Base-by-base conservation (phyloP, 2,329 filamentous ascomycete species). In the Biscogniauxia marginata region DNA sequence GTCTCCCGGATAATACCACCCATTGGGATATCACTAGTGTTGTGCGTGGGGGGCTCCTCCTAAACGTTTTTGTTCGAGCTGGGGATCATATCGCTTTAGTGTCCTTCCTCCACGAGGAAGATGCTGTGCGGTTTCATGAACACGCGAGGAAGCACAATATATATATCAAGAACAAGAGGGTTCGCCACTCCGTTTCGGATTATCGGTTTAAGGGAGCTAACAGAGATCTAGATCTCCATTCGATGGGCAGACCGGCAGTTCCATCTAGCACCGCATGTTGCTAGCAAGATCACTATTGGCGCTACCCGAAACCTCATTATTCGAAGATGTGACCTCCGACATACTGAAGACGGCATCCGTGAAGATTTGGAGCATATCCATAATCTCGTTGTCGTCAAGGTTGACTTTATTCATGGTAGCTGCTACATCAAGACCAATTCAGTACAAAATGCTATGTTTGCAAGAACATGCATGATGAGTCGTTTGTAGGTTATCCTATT, bases 291-390 rank as follows among this genome's bases (percentile, higher is more conserved):
- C 53, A 72, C 73, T 43, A 76, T 72, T 49, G 89, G 90, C 13
- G 88, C 88, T 13, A 89, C 85, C 45, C 85, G 91, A 57, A 95
- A 93, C 65, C 71, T 96, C 39, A 74, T 93, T 19, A 81, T 96
- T 45, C 82, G 82, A 55, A 80, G 81, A 8, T 83, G 82, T 62
- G 77, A 77, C 63, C 75, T 75, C 52, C 80, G 75, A 52, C 75
- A 89, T 62, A 91, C 85, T 0, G 86, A 86, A 62, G 74, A 82
- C 7, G 73, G 74, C 16, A 84, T 96, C 60, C 84, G 88, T 9
- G 80, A 86, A 4, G 89, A 96, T 64, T 79, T 95, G 39, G 87
- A 92, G 21, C 91, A 96, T 69, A 93, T 96, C 58, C 86, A 93
- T 75, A 90, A 90, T 59, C 79, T 96, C 1, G 77, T 87, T 20